These are phyloP conservation scores for Gamsiella multidivaricata DNA, from an alignment of 192 early-diverging fungal genomes.

Conservation along the genomic window DNA sequence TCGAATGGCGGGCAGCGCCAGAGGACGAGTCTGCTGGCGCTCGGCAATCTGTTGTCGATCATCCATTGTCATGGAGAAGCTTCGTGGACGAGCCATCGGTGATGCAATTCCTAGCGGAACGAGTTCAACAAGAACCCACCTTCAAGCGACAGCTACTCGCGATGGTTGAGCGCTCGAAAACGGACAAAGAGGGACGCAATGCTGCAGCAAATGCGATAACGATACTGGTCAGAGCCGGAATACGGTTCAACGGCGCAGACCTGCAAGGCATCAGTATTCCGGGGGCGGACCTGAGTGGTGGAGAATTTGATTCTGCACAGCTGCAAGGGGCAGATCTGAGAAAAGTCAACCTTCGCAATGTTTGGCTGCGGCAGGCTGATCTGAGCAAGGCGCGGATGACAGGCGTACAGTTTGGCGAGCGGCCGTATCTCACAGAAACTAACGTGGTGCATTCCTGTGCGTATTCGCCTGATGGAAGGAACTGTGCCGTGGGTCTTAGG, in stretches of 20 bases:
- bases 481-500: too few species aligned
- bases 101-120: slow-evolving; percentile 6
- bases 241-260: background rate
- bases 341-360: background rate
- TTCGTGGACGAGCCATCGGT: slow-evolving; percentile 7
- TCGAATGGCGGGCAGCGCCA: too few species aligned
- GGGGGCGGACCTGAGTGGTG: background rate
- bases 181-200: background rate
- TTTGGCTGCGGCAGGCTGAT: background rate
- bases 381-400: too few species aligned
- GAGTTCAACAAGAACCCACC: background rate
- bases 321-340: slow-evolving; percentile 3
- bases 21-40: too few species aligned
- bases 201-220: slow-evolving; percentile 10
- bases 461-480: too few species aligned
- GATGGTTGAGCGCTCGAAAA: background rate
- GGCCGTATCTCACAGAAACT: too few species aligned
- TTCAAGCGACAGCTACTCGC: background rate
- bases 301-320: background rate
- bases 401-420: too few species aligned
- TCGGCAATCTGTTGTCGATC: too few species aligned
- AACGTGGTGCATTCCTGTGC: too few species aligned
- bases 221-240: background rate
- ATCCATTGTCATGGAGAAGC: background rate
- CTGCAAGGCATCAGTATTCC: background rate